Conservation (phyloP, 2,329 filamentous ascomycete species). For the Aspergillus melleus region DNA sequence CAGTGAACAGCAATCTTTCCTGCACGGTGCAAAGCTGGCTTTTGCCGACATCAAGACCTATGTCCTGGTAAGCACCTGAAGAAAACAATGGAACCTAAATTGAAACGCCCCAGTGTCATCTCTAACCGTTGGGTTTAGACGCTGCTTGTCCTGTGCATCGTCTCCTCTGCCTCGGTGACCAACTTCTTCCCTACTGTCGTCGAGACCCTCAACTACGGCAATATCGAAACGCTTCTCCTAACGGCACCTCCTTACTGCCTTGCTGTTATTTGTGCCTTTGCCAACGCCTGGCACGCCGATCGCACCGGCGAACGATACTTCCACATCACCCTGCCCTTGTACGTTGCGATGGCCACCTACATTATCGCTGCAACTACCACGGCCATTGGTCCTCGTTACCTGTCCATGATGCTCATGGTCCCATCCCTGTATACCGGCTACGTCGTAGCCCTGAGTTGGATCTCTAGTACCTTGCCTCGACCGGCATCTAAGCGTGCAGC, state of each 20-base stretch:
- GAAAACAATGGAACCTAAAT: no score
- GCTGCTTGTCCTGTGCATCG: conserved; percentile 59
- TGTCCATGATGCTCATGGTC: conserved; percentile 72
- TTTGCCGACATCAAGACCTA: conserved; percentile 62
- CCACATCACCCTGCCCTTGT: conserved; percentile 64
- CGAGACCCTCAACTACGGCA: conserved; percentile 62
- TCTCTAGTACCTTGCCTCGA: conserved; percentile 71
- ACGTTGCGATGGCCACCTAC: conserved; percentile 63
- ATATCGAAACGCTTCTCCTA: conserved; percentile 61
- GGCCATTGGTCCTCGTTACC: conserved; percentile 61
- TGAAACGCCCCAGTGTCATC: not conserved
- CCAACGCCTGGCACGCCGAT: conserved; percentile 71
- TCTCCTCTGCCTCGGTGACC: conserved; percentile 59
- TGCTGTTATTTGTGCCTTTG: conserved; percentile 60
- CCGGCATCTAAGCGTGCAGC: conserved; percentile 74
- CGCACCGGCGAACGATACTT: conserved; percentile 69
- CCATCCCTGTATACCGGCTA: conserved; percentile 65
- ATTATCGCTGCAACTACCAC: conserved; percentile 67
- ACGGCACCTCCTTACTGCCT: conserved; percentile 66
- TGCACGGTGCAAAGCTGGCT: conserved; percentile 56
- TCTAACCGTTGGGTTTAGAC: conserved; percentile 37
- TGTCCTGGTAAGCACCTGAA: conserved; percentile 48
- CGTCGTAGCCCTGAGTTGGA: conserved; percentile 71
- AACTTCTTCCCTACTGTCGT: conserved; percentile 74
- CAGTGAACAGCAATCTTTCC: conserved; percentile 52